These are phyloP conservation scores for Helicocarpus griseus DNA, from an alignment of 2,329 filamentous ascomycete species.

Conservation along the genomic window DNA sequence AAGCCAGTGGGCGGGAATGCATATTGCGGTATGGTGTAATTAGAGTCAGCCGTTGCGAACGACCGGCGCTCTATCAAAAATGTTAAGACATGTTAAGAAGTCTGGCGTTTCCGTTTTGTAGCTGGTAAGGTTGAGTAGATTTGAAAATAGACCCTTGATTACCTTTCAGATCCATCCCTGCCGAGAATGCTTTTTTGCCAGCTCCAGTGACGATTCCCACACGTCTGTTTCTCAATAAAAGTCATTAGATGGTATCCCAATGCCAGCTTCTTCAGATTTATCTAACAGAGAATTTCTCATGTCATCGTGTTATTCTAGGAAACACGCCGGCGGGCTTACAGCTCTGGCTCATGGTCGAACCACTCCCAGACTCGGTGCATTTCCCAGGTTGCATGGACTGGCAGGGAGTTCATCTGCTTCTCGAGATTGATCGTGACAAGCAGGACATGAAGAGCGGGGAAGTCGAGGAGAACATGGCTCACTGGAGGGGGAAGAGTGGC, in stretches of 20 bases:
- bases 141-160: constrained; percentile 35
- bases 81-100: background rate
- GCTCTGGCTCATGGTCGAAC: constrained; percentile 31
- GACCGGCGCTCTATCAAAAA: constrained; percentile 19
- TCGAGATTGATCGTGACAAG: constrained; percentile 36
- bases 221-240: constrained; percentile 37
- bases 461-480: constrained; percentile 14
- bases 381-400: constrained; percentile 28
- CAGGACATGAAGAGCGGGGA: constrained; percentile 34
- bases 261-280: background rate
- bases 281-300: no score
- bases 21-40: constrained; percentile 16
- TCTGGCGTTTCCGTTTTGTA: background rate
- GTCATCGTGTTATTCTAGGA: no score
- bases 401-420: constrained; percentile 32
- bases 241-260: background rate
- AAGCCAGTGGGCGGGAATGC: constrained; percentile 42
- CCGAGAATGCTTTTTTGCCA: constrained; percentile 36
- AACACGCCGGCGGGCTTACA: constrained; percentile 16
- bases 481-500: constrained; percentile 9
- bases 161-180: constrained; percentile 37
- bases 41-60: constrained; percentile 18
- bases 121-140: background rate
- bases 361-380: constrained; percentile 30
- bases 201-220: constrained; percentile 34